Percentiles rank a stretch among this genome's conserved stretches.
Evolutionary conservation across 2,329 filamentous ascomycete genomes (phyloP).

Genomic region (Podosphaera leucotricha): DNA sequence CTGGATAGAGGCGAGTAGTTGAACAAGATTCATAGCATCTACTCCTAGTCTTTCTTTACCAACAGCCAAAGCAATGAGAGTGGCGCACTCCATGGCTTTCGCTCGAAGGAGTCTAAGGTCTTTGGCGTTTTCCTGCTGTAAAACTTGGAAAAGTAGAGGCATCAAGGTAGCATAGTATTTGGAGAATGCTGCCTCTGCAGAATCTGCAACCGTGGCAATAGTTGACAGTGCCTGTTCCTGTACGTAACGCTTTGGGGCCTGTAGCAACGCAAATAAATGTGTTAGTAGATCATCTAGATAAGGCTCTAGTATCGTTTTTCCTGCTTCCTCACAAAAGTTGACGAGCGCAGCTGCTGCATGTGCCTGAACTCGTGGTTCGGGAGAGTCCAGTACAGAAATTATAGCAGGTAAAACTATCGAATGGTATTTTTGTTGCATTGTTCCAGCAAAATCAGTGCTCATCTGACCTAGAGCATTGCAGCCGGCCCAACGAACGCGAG

Average conservation of each 20-base stretch:
- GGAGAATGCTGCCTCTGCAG: constrained; percentile 78
- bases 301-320: constrained; percentile 74
- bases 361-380: constrained; percentile 83
- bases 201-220: constrained; percentile 97
- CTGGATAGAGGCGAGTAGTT: constrained; percentile 72
- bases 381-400: constrained; percentile 71
- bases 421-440: constrained; percentile 94
- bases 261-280: constrained; percentile 66
- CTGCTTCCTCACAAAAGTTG: constrained; percentile 97
- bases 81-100: constrained; percentile 98
- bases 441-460: constrained; percentile 96
- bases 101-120: constrained; percentile 77
- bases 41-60: constrained; percentile 76
- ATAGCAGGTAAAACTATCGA: constrained; percentile 70
- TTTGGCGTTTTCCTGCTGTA: constrained; percentile 77
- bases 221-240: constrained; percentile 95
- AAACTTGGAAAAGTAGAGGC: constrained; percentile 76
- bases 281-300: constrained; percentile 75
- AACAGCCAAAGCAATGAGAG: constrained; percentile 81
- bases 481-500: constrained; percentile 86
- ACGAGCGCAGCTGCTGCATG: constrained; percentile 94
- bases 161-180: constrained; percentile 94
- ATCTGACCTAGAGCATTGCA: constrained; percentile 98
- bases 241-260: constrained; percentile 83
- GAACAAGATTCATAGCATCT: constrained; percentile 70